phyloP scores from a whole-genome alignment of 805 yeast genomes.

The Nakazawaea pomicola region DNA sequence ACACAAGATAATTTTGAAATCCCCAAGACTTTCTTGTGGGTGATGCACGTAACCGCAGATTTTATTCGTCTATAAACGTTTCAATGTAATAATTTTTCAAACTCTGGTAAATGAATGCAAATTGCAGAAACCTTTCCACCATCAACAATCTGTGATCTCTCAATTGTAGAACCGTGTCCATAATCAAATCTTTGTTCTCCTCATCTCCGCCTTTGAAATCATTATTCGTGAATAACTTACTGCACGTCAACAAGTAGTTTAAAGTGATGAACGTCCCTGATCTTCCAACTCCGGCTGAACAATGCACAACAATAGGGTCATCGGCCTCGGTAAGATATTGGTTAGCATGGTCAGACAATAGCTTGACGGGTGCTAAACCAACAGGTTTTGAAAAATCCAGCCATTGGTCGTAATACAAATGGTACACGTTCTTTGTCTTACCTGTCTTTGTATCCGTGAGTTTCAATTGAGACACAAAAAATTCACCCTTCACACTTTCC shows the following conservation, averaged over 20 bases:
- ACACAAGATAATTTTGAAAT: too few relatives aligned
- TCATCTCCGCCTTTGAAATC: constrained; percentile 10
- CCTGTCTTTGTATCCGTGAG: not conserved
- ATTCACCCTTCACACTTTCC: not conserved
- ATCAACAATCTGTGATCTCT: constrained; percentile 45
- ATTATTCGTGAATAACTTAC: constrained; percentile 6
- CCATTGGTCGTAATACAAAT: constrained; percentile 39
- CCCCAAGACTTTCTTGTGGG: too few relatives aligned
- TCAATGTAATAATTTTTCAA: constrained; percentile 17
- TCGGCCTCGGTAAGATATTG: not conserved
- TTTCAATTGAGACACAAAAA: not conserved
- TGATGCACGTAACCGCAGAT: too few relatives aligned
- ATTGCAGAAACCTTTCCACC: constrained; percentile 52
- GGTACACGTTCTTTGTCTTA: constrained; percentile 27
- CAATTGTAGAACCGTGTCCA: constrained; percentile 37
- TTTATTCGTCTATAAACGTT: not conserved
- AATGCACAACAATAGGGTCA: constrained; percentile 27
- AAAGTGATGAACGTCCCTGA: constrained; percentile 36
- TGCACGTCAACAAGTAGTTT: constrained; percentile 26
- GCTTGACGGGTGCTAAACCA: constrained; percentile 26
- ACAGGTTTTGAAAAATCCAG: constrained; percentile 38
- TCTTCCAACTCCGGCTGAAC: constrained; percentile 47
- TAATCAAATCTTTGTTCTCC: constrained; percentile 32
- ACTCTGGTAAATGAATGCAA: constrained; percentile 41
- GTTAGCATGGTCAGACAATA: constrained; percentile 17